Conservation (phyloP, 495 filamentous ascomycete species). For the Parmelia sp. region DNA sequence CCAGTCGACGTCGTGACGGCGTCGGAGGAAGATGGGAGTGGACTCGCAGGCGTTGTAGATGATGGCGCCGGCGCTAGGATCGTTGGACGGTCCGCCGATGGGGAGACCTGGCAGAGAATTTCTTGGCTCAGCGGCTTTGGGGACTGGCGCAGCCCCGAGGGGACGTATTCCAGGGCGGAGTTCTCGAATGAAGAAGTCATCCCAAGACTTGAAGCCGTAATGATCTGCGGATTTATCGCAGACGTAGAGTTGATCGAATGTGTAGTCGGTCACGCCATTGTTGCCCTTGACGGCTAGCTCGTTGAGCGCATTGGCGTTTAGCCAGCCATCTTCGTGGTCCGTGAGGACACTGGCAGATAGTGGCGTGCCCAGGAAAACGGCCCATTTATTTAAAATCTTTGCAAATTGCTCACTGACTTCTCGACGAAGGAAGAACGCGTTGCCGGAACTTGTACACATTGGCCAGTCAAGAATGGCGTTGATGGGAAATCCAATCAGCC, state of each 20-base stretch:
- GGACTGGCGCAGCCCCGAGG: constrained; percentile 25
- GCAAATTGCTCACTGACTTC: constrained; percentile 64
- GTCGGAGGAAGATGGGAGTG: constrained; percentile 25
- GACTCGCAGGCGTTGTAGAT: constrained; percentile 59
- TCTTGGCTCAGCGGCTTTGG: too few relatives aligned
- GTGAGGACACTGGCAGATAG: constrained; percentile 47
- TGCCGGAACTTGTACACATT: constrained; percentile 62
- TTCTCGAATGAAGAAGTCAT: constrained; percentile 66
- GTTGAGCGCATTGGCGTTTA: constrained; percentile 38
- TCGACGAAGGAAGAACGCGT: constrained; percentile 57
- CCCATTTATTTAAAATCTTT: constrained; percentile 64
- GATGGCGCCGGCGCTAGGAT: constrained; percentile 35
- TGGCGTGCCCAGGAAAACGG: constrained; percentile 47
- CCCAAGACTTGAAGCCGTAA: constrained; percentile 62
- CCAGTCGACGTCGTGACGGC: constrained; percentile 28
- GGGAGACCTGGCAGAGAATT: too few relatives aligned
- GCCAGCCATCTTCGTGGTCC: constrained; percentile 45
- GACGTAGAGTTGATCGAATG: constrained; percentile 43
- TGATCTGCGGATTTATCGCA: constrained; percentile 44
- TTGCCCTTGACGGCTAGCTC: constrained; percentile 48
- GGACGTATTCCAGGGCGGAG: constrained; percentile 52
- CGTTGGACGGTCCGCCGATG: constrained; percentile 18
- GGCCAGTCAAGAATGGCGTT: constrained; percentile 66
- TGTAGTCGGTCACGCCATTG: constrained; percentile 32
- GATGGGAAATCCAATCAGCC: constrained; percentile 63